Conservation (phyloP, 805 yeast species). For the Kazachstania martiniae region DNA sequence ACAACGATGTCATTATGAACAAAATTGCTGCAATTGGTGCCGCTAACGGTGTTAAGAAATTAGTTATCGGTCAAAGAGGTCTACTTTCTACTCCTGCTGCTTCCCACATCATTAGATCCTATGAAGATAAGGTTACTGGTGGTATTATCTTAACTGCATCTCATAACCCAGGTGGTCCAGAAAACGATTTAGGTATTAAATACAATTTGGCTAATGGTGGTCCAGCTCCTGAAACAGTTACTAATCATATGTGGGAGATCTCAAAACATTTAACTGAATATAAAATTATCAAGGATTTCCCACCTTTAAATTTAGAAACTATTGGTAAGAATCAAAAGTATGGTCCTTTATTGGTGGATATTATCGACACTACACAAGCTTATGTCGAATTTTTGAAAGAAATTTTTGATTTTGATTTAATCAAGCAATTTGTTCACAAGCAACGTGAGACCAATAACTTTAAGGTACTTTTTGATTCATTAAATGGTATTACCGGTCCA, state of each 20-base stretch:
- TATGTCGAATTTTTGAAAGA: slow-evolving; percentile 70
- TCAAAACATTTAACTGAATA: slow-evolving; percentile 51
- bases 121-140: slow-evolving; percentile 58
- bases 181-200: slow-evolving; percentile 87
- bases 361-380: slow-evolving; percentile 71
- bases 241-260: slow-evolving; percentile 71
- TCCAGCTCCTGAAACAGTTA: slow-evolving; percentile 94
- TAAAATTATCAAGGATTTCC: slow-evolving; percentile 47
- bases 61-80: slow-evolving; percentile 82
- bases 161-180: slow-evolving; percentile 96
- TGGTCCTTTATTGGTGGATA: slow-evolving; percentile 62
- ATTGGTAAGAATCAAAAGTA: slow-evolving; percentile 40
- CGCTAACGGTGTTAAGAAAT: slow-evolving; percentile 79
- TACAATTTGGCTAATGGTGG: slow-evolving; percentile 94
- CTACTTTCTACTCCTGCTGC: slow-evolving; percentile 93
- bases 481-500: slow-evolving; percentile 96
- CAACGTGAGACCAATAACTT: slow-evolving; percentile 44
- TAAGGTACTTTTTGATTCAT: slow-evolving; percentile 73
- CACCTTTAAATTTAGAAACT: slow-evolving; percentile 48
- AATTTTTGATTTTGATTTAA: slow-evolving; percentile 80
- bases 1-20: slow-evolving; percentile 72
- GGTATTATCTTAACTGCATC: slow-evolving; percentile 95
- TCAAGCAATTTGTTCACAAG: slow-evolving; percentile 53
- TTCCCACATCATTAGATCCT: slow-evolving; percentile 78
- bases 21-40: slow-evolving; percentile 75